These are phyloP conservation scores for Centaurea solstitialis DNA, from an alignment of 129 eudicot species.

Conservation along the genomic window DNA sequence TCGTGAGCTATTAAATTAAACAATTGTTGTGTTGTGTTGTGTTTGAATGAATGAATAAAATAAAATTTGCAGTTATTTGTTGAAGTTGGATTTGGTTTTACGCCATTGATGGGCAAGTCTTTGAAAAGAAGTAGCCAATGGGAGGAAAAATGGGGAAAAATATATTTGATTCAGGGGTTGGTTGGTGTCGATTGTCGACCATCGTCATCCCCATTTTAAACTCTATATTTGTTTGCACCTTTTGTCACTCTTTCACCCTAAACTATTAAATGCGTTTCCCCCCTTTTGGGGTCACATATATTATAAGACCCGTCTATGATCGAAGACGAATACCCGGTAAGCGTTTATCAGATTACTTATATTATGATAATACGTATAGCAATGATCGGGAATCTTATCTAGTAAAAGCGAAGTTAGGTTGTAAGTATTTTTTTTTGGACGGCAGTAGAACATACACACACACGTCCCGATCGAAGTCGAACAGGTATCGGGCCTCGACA, in stretches of 20 bases:
- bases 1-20: background rate
- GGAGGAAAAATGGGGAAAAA: conserved; percentile 1
- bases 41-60: too few species aligned
- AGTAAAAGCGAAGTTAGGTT: too few species aligned
- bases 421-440: too few species aligned
- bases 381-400: too few species aligned
- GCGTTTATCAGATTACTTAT: too few species aligned
- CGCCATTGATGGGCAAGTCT: conserved; percentile 45
- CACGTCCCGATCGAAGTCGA: too few species aligned
- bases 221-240: background rate
- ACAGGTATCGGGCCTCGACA: too few species aligned
- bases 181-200: conserved; percentile 9
- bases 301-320: background rate
- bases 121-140: conserved; percentile 2
- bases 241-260: background rate
- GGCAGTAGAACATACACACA: too few species aligned
- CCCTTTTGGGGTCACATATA: background rate
- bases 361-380: too few species aligned
- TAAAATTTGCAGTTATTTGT: background rate
- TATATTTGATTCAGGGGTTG: conserved; percentile 9
- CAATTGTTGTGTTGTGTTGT: too few species aligned
- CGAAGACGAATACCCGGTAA: too few species aligned
- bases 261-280: background rate
- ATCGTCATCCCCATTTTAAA: conserved; percentile 4
- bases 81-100: conserved; percentile 33